These are phyloP conservation scores for Fagopyrum homotropicum DNA, from an alignment of 148 eudicot species.

Conservation along the genomic window DNA sequence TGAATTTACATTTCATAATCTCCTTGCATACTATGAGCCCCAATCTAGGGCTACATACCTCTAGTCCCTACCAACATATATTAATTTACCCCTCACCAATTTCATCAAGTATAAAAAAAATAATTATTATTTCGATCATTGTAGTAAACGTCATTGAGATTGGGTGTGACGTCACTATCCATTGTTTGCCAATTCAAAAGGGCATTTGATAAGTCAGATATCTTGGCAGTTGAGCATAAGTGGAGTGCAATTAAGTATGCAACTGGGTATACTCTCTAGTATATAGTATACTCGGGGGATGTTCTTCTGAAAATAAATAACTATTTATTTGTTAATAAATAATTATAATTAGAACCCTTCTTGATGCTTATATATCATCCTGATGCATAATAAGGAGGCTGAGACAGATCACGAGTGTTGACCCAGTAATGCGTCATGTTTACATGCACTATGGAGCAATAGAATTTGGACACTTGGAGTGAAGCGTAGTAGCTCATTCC, in stretches of 20 bases:
- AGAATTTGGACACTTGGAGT: slow-evolving; percentile 9
- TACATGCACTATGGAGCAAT: slow-evolving; percentile 10
- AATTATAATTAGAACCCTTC: too few species aligned
- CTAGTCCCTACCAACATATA: neutral
- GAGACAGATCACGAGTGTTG: slow-evolving; percentile 1
- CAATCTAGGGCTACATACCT: neutral
- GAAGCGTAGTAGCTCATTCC: neutral
- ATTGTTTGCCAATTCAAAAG: neutral
- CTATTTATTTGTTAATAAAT: neutral
- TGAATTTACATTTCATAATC: neutral
- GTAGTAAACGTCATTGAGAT: too few species aligned
- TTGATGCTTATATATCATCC: too few species aligned
- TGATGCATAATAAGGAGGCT: neutral
- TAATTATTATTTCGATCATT: too few species aligned
- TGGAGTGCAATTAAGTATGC: slow-evolving; percentile 12
- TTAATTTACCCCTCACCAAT: too few species aligned
- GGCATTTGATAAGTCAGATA: neutral
- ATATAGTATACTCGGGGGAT: neutral
- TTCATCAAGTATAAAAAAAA: too few species aligned
- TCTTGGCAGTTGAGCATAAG: neutral
- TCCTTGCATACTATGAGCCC: neutral
- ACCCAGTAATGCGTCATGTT: slow-evolving; percentile 10
- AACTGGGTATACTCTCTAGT: neutral
- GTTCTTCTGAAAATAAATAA: neutral
- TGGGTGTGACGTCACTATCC: neutral